Percentiles rank a stretch among this genome's conserved stretches.
Conservation (phyloP, 140 eudicot species). For the Erigeron philadelphicus region DNA sequence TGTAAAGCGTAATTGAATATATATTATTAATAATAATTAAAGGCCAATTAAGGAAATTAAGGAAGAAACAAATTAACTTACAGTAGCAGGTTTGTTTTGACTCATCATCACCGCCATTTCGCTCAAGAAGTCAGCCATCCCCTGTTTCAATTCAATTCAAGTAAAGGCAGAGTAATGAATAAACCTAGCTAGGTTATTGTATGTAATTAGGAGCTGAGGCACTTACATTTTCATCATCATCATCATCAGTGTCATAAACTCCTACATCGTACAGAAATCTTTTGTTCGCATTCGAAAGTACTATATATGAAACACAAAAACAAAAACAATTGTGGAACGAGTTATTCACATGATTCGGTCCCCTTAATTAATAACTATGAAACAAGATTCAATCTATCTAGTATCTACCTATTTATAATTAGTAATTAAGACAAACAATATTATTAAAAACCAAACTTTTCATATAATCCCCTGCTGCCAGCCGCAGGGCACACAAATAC, state of each 20-base stretch:
- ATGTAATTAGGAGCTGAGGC: neutral
- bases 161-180: too few relatives aligned
- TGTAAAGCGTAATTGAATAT: neutral
- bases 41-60: too few relatives aligned
- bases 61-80: constrained; percentile 26
- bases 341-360: too few relatives aligned
- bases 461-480: too few relatives aligned
- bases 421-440: too few relatives aligned
- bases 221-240: constrained; percentile 68
- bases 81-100: constrained; percentile 56
- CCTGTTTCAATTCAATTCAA: constrained; percentile 43
- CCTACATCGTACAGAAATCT: constrained; percentile 84
- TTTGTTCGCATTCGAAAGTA: constrained; percentile 71
- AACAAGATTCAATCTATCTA: too few relatives aligned
- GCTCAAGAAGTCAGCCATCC: constrained; percentile 77
- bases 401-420: too few relatives aligned
- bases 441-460: too few relatives aligned
- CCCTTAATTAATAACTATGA: too few relatives aligned
- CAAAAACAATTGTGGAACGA: too few relatives aligned
- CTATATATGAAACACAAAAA: constrained; percentile 23
- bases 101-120: constrained; percentile 88
- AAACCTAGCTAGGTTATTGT: neutral
- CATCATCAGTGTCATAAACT: constrained; percentile 63
- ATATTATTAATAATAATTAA: too few relatives aligned
- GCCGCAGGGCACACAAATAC: too few relatives aligned